Evolutionary conservation across 176 grass and related monocot genomes (phyloP), one percentile per base, ranked within the genome.

Genomic region (Coix lacrymajobi): DNA sequence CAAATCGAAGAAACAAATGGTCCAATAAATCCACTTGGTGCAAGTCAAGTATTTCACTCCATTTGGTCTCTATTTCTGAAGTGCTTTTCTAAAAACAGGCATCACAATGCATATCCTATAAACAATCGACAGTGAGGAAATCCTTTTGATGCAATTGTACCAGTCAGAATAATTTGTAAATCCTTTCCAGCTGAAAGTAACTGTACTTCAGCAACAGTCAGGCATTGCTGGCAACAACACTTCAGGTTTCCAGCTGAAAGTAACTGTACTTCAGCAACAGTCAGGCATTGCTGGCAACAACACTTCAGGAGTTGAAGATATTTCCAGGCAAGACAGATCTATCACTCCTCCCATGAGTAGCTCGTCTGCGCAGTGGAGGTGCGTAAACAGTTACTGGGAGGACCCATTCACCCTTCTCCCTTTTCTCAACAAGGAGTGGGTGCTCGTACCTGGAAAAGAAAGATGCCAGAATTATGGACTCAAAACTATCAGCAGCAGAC

Each of bases 351-450:
- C 80, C 87, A 69, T 93, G 87, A 45, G 64, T 87, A 73, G 87
- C 69, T 85, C 86, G 91, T 73, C 89, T 92, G 40, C 85, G 81
- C 68, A 87, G 36, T 46, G 96, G 91, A 81, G 96, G 96, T 29
- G 89, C 85, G 71, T 93, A 91, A 80, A 99, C 96, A 81, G 91
- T 93, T 80, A 96, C 68, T 28, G 96, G 96, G 17, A 95, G 89
- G 65, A 93, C 80, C 96, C 96, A 96, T 67, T 96, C 93, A 13
- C 96, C 96, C 85, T 99, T 98, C 52, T 99, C 91, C 87, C 96
- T 93, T 77, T 89, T 89, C 69, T 99, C 96, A 75, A 93, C 80
- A 73, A 99, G 89, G 34, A 93, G 89, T 49, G 93, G 96, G 66
- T 96, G 96, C 25, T 92, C 91, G 34, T 96, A 99, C 58, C 94